Evolutionary conservation across 2,329 filamentous ascomycete species (phyloP), one percentile per base, ranked within the genome.

Genomic region (Sarocladium oryzae): DNA sequence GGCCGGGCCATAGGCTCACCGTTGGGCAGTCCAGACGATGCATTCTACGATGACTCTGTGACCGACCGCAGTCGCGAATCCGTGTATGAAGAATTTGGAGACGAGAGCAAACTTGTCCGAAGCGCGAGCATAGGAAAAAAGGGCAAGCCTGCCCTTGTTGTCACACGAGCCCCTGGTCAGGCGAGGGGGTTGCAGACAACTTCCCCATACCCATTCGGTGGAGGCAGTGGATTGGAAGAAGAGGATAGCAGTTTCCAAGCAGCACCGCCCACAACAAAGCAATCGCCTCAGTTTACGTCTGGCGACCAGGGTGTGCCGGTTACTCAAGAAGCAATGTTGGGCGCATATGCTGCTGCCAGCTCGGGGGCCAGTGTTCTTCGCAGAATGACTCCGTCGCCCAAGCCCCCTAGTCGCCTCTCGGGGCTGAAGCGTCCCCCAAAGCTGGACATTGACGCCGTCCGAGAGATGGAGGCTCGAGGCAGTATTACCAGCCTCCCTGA

Each of bases 401-500:
- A 57, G 13, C 56, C 57, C n/a, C 57, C 57, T 24, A 77, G 70
- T 56, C 69, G 72, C 16, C 57, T 81, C 21, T 82, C 81, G 10
- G 78, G 76, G 11, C 73, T 84, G 52, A 72, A 76, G 57, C 70
- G 79, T 46, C 91, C 92, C 28, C 87, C 89, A 3, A 81, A 80
- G 32, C 72, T 96, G 3, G 84, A 96, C 62, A 85, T 96, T 21
- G 85, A 91, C 61, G 88, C 88, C 3, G 87, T 95, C 3, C 80
- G 83, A 56, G 83, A 86, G 49, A 88, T 88, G 15, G 89, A 96
- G 66, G 81, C 86, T 1, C 82, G 93, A 61, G 91, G 89, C 3
- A 96, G 91, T 64, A 75, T 96, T 56, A 97, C 93, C 1, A 96
- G 91, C 67, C 72, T 99, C 53, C 87, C 91, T 0, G 93, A 97